Evolutionary conservation across 129 eudicot genomes (phyloP), one percentile per base, ranked within the genome.

Genomic region (Silybum marianum): DNA sequence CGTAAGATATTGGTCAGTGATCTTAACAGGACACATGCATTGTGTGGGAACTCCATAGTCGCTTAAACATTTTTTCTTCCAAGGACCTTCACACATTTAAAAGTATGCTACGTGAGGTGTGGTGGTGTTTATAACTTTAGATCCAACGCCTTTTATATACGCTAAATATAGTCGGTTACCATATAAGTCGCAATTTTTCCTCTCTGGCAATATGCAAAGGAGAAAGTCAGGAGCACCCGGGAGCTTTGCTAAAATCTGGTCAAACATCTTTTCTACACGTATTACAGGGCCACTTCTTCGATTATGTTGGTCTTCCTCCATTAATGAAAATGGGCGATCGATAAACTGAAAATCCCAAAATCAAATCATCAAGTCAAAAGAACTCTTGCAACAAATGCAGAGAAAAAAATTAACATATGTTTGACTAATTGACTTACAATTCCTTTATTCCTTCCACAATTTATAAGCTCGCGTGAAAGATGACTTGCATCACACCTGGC

Each of bases 221-320:
- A 95, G 91, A 88, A 95, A 89, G 67, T 95, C 79, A 70, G 99
- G 98, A 44, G 91, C 86, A 68, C 87, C 95, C 44, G 97, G 90
- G 19, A 95, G 87, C 84, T 91, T 95, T 69, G 87, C 86, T 72
- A 73, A 82, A 58, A 95, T 81, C 80, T 85, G 87, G 67, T 95
- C 98, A 88, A 93, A 89, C 95, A 95, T 95, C 84, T 85, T 89
- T 66, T 93, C 99, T 30, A 92, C 98, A 68, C 99, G 90, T 74
- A 51, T 75, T 71, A 87, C 84, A 78, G 99, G 90, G 69, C 92
- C 83, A 80, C 77, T 69, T 85, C 78, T 91, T 76, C 88, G 85
- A 63, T 81, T 81, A 32, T 88, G 89, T 34, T 82, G 84, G 78
- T 95, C 97, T 84, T 95, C 99, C 85, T 93, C 99, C 76, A 93